Conservation (phyloP, 768 basidiomycete species). For the Leccinum pellstonianum region DNA sequence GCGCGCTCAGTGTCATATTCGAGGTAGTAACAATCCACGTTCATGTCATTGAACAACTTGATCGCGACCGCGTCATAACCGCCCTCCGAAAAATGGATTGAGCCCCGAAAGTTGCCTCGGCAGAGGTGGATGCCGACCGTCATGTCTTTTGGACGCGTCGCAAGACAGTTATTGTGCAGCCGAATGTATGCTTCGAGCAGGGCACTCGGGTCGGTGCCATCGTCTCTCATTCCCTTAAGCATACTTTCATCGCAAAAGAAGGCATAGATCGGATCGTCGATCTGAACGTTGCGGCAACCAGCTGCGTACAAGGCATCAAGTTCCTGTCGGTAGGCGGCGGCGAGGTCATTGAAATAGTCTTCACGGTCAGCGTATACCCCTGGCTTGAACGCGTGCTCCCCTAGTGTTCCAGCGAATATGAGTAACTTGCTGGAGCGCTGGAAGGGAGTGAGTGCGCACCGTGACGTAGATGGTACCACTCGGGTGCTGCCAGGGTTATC, state of each 20-base stretch:
- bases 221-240: conserved; percentile 55
- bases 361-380: conserved; percentile 28
- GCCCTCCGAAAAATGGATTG: conserved; percentile 44
- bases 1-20: conserved; percentile 50
- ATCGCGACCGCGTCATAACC: conserved; percentile 44
- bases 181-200: conserved; percentile 60
- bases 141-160: conserved; percentile 39
- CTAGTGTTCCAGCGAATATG: not conserved
- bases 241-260: conserved; percentile 67
- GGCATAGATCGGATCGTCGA: conserved; percentile 47
- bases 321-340: conserved; percentile 45
- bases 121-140: conserved; percentile 44
- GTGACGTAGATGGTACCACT: conserved; percentile 70
- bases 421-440: no score
- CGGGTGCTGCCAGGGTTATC: conserved; percentile 67
- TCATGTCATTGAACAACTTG: conserved; percentile 44
- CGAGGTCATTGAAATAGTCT: conserved; percentile 50
- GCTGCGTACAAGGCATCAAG: conserved; percentile 43
- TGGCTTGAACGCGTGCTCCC: conserved; percentile 21
- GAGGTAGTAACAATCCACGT: conserved; percentile 46
- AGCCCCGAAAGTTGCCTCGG: conserved; percentile 35
- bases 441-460: conserved; percentile 35
- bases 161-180: conserved; percentile 40
- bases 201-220: conserved; percentile 60
- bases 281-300: conserved; percentile 44